phyloP scores from a whole-genome alignment of 192 early-diverging fungal genomes.

The Mortierella alpina region DNA sequence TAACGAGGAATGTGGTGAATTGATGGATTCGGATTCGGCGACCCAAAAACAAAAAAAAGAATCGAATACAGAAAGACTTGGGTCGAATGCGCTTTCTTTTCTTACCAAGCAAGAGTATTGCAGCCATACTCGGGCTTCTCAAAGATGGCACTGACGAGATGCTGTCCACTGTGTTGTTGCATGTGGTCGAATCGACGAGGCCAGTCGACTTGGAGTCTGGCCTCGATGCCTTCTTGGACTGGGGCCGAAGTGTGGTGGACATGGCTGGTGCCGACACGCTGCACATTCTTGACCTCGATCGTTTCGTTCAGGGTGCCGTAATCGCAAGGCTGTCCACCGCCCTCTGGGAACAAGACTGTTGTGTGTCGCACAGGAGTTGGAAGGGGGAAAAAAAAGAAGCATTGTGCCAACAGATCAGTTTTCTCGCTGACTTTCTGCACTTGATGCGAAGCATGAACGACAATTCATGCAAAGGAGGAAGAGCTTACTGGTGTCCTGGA shows the following conservation, averaged over 20 bases:
- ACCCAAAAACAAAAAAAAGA: background rate
- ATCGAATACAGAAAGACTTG: conserved; percentile 5
- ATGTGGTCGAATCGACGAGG: conserved; percentile 74
- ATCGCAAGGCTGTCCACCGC: conserved; percentile 80
- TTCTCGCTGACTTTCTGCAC: background rate
- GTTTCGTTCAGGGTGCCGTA: conserved; percentile 64
- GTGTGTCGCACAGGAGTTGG: background rate
- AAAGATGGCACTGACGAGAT: conserved; percentile 75
- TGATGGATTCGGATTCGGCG: background rate
- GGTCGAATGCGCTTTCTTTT: background rate
- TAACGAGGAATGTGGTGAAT: background rate
- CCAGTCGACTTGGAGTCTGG: conserved; percentile 71
- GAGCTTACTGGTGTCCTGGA: conserved; percentile 67
- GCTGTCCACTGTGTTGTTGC: conserved; percentile 84
- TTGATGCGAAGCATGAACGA: background rate
- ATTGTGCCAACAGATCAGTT: background rate
- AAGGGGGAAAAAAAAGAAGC: background rate
- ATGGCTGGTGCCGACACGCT: conserved; percentile 67
- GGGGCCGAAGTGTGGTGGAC: conserved; percentile 68
- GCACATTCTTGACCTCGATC: conserved; percentile 65
- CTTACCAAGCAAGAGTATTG: conserved; percentile 75
- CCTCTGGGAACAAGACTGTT: conserved; percentile 80
- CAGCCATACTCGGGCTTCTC: conserved; percentile 67
- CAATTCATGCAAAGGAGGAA: background rate
- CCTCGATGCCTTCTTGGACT: conserved; percentile 58